Evolutionary conservation across 2,329 filamentous ascomycete species (phyloP).

Genomic region (Phaeosphaeriaceae sp.): DNA sequence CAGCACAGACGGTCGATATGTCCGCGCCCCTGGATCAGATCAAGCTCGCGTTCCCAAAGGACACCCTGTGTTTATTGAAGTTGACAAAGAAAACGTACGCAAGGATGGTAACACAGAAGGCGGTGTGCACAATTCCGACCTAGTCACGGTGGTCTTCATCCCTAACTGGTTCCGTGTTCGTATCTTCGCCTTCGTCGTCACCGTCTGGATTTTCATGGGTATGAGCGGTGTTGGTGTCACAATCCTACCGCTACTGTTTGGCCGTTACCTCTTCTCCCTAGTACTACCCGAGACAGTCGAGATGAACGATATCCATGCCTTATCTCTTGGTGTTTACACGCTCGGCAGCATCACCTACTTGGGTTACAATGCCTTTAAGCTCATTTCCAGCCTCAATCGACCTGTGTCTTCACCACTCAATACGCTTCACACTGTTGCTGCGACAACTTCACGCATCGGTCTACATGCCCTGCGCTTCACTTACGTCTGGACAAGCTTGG

Average conservation of each 20-base stretch:
- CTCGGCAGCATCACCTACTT: slow-evolving; percentile 72
- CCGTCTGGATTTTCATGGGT: slow-evolving; percentile 93
- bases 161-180: slow-evolving; percentile 83
- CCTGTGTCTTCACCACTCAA: slow-evolving; percentile 39
- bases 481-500: slow-evolving; percentile 78
- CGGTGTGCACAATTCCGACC: slow-evolving; percentile 51
- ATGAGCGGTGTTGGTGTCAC: slow-evolving; percentile 84
- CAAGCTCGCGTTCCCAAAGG: slow-evolving; percentile 93
- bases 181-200: slow-evolving; percentile 83
- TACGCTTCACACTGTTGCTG: slow-evolving; percentile 34
- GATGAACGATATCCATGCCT: slow-evolving; percentile 96
- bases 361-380: slow-evolving; percentile 58
- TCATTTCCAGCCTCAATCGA: slow-evolving; percentile 31
- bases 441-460: slow-evolving; percentile 34
- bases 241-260: slow-evolving; percentile 84
- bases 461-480: slow-evolving; percentile 59
- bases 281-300: slow-evolving; percentile 68
- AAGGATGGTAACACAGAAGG: slow-evolving; percentile 62
- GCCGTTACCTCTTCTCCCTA: slow-evolving; percentile 75
- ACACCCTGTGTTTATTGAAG: slow-evolving; percentile 77
- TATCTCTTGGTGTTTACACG: slow-evolving; percentile 86
- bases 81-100: slow-evolving; percentile 70
- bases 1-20: slow-evolving; percentile 80
- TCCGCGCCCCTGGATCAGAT: slow-evolving; percentile 91
- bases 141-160: slow-evolving; percentile 66